Conservation (phyloP, 179 eudicot species). For the Actinidia arguta region DNA sequence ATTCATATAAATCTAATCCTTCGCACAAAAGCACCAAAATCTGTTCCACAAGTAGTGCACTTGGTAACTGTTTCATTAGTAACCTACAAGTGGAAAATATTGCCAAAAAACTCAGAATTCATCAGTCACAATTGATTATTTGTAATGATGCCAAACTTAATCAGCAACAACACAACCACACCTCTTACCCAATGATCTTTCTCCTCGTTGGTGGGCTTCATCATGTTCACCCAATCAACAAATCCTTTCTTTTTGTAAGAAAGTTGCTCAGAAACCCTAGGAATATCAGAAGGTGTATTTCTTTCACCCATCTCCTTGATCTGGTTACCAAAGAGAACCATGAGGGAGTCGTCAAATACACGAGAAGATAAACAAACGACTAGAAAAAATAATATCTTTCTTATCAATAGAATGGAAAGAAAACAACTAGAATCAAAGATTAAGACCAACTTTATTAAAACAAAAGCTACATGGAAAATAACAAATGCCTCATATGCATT, state of each 20-base stretch:
- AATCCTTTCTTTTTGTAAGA: conserved; percentile 84
- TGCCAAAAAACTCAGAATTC: conserved; percentile 3
- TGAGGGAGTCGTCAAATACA: background rate
- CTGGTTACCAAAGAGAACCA: conserved; percentile 41
- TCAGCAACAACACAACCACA: conserved; percentile 13
- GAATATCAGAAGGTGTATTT: conserved; percentile 45
- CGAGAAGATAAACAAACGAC: background rate
- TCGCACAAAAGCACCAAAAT: conserved; percentile 83
- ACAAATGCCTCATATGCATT: background rate
- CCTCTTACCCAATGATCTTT: conserved; percentile 94
- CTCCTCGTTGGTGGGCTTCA: conserved; percentile 85
- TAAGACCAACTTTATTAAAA: background rate
- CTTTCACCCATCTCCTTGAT: conserved; percentile 84
- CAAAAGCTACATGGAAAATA: background rate
- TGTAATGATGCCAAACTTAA: conserved; percentile 2
- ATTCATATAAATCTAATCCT: conserved; percentile 50
- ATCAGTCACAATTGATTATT: background rate
- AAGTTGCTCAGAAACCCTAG: conserved; percentile 60
- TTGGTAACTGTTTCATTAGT: conserved; percentile 94
- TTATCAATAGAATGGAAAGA: background rate
- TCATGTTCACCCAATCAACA: conserved; percentile 84
- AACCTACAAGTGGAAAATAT: conserved; percentile 49
- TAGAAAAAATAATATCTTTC: no score
- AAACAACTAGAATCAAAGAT: background rate
- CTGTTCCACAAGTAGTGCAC: conserved; percentile 73